A percentile compares a stretch with the other conserved stretches of the same genome.
Conservation (phyloP, 257 asterid species). For the Buddleja alternifolia region DNA sequence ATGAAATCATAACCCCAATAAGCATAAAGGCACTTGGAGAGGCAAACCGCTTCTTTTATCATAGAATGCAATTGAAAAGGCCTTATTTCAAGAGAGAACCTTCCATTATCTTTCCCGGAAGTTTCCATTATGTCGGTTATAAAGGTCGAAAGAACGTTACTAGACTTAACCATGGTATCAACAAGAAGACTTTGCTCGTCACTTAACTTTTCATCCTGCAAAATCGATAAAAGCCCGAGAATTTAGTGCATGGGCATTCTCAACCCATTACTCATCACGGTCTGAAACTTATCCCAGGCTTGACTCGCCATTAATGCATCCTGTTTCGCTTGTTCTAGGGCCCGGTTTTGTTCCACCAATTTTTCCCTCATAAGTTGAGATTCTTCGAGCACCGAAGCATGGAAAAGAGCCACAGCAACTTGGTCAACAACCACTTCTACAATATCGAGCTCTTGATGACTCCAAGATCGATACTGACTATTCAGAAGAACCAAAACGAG, state of each 20-base stretch:
- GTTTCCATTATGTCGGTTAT: conserved; percentile 78
- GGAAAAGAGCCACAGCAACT: conserved; percentile 95
- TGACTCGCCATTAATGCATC: conserved; percentile 86
- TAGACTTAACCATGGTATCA: conserved; percentile 71
- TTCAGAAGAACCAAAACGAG: conserved; percentile 83
- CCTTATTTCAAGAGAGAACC: conserved; percentile 65
- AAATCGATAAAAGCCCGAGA: conserved; percentile 68
- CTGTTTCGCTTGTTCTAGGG: conserved; percentile 75
- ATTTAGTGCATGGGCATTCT: conserved; percentile 94
- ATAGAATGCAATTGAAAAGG: conserved; percentile 66
- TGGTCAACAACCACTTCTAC: conserved; percentile 88
- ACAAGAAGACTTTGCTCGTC: conserved; percentile 67
- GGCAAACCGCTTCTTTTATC: conserved; percentile 82
- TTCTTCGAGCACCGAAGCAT: conserved; percentile 94
- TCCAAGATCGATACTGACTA: conserved; percentile 72
- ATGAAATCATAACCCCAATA: conserved; percentile 61
- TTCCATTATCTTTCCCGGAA: conserved; percentile 59
- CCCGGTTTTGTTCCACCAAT: conserved; percentile 77
- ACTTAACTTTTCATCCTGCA: conserved; percentile 69
- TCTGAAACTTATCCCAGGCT: conserved; percentile 80
- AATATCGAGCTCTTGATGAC: conserved; percentile 73
- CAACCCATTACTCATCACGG: conserved; percentile 81
- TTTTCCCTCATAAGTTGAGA: conserved; percentile 78
- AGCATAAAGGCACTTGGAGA: conserved; percentile 75
- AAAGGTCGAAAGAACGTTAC: conserved; percentile 72